phyloP scores from a whole-genome alignment of 176 grass and related monocot genomes.

The Typha latifolia region DNA sequence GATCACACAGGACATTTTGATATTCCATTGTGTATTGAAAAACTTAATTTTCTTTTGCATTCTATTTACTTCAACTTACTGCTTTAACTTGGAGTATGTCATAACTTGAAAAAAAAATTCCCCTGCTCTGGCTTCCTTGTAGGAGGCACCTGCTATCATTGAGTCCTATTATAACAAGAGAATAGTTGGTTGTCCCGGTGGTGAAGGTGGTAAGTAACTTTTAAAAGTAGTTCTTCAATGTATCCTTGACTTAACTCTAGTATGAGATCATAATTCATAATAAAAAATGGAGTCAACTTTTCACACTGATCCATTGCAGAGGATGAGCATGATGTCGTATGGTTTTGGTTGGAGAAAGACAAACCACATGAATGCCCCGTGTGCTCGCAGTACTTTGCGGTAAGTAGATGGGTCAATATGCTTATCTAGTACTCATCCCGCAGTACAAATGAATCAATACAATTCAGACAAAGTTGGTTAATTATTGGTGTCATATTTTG shows the following conservation, averaged over 20 bases:
- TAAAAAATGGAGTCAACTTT: not conserved
- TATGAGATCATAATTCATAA: not conserved
- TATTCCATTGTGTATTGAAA: too few relatives aligned
- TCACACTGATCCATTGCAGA: constrained; percentile 40
- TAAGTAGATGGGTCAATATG: constrained; percentile 30
- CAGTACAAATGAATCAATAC: not conserved
- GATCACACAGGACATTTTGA: too few relatives aligned
- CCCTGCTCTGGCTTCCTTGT: constrained; percentile 17
- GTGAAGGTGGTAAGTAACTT: constrained; percentile 64
- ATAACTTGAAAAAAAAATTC: not conserved
- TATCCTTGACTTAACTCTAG: not conserved
- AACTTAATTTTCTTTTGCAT: too few relatives aligned
- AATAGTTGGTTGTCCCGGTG: constrained; percentile 91
- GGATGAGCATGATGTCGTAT: constrained; percentile 96
- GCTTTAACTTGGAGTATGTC: too few relatives aligned
- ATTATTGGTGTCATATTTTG: constrained; percentile 13
- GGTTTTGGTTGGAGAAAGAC: constrained; percentile 99
- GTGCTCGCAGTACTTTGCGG: constrained; percentile 91
- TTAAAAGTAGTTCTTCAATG: not conserved
- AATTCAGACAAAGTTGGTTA: too few relatives aligned
- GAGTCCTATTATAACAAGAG: constrained; percentile 87
- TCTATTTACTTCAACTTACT: too few relatives aligned
- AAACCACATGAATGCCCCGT: constrained; percentile 86
- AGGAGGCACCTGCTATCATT: constrained; percentile 87
- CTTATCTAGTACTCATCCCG: constrained; percentile 9